These are phyloP conservation scores for Deinandra increscens DNA, from an alignment of 129 eudicot genomes.

Conservation along the genomic window DNA sequence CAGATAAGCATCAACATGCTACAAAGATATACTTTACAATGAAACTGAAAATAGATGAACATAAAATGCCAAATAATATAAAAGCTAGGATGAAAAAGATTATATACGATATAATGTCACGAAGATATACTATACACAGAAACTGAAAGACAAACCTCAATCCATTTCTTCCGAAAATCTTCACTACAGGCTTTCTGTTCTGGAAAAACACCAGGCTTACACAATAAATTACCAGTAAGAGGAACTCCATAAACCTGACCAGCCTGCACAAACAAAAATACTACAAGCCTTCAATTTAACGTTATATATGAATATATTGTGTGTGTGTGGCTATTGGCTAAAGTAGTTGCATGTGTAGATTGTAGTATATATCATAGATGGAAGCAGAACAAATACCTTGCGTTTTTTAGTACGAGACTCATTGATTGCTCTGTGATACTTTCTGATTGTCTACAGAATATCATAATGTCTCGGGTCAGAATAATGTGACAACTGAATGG, in stretches of 20 bases:
- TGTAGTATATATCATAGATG: conserved; percentile 5
- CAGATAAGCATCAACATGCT: background rate
- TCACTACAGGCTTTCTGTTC: conserved; percentile 84
- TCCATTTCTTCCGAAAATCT: conserved; percentile 88
- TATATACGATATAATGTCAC: background rate
- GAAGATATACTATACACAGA: background rate
- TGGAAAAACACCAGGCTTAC: conserved; percentile 71
- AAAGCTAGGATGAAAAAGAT: background rate
- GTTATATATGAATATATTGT: background rate
- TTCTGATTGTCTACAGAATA: conserved; percentile 75
- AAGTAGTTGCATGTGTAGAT: background rate
- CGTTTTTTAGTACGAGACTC: conserved; percentile 97
- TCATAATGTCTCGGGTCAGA: conserved; percentile 12
- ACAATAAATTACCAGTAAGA: conserved; percentile 70
- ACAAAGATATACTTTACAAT: background rate
- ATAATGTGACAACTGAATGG: background rate
- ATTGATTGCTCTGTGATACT: conserved; percentile 91
- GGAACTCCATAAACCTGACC: conserved; percentile 99
- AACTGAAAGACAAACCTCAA: conserved; percentile 66
- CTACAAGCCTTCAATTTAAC: conserved; percentile 17
- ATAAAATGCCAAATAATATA: background rate
- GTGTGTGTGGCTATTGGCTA: background rate
- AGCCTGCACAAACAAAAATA: conserved; percentile 52
- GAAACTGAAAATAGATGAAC: background rate
- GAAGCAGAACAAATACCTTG: conserved; percentile 54